A percentile compares a stretch with the other conserved stretches of the same genome.
Evolutionary conservation across 306 rosid species (phyloP).

Genomic region (Acacia confusa): DNA sequence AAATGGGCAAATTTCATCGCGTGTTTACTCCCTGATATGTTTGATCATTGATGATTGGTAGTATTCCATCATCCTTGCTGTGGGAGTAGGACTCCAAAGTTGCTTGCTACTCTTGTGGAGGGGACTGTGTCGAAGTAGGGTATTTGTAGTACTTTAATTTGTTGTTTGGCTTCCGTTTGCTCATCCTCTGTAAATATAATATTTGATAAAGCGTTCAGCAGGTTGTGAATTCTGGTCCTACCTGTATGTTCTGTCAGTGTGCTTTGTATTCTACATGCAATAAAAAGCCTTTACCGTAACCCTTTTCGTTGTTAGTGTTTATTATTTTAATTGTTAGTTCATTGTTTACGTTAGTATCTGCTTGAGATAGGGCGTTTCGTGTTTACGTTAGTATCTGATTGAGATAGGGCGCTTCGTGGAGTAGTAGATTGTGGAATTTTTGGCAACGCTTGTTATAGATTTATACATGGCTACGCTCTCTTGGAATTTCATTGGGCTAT

Average conservation of each 20-base stretch:
- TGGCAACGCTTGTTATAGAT: background rate
- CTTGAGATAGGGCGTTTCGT: background rate
- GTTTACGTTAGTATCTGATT: background rate
- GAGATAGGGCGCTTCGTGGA: background rate
- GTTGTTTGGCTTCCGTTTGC: constrained; percentile 40
- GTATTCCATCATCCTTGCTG: constrained; percentile 37
- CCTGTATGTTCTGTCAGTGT: constrained; percentile 44
- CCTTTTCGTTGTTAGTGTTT: background rate
- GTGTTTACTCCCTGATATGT: constrained; percentile 31
- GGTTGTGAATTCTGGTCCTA: constrained; percentile 41
- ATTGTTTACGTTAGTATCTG: background rate
- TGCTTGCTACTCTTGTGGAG: constrained; percentile 24
- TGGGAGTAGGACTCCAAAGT: constrained; percentile 29
- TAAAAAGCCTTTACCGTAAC: constrained; percentile 34
- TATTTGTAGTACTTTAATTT: constrained; percentile 29
- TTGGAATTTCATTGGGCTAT: background rate
- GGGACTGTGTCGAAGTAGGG: constrained; percentile 33
- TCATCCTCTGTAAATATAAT: constrained; percentile 49
- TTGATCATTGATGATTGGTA: constrained; percentile 13
- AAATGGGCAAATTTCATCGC: constrained; percentile 33
- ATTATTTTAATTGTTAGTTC: background rate
- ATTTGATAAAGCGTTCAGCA: constrained; percentile 32
- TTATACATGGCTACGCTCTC: background rate
- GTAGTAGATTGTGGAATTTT: background rate
- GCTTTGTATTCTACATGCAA: constrained; percentile 44